Conservation (phyloP, 1,284 basidiomycete species). For the Malassezia japonica region DNA sequence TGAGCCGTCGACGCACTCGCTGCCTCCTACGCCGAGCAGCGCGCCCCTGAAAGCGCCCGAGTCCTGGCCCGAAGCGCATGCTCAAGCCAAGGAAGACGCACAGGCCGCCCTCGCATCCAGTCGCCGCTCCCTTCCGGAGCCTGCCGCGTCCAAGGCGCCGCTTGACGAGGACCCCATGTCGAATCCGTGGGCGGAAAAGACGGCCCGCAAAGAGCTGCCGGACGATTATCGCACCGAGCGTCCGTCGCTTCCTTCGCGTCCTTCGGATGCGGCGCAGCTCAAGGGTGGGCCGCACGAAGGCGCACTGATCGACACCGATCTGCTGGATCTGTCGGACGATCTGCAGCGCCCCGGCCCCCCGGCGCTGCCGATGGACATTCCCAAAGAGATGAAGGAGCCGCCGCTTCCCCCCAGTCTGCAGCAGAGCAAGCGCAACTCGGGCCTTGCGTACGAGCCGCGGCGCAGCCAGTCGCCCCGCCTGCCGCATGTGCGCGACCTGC, state of each 20-base stretch:
- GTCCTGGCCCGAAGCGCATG: no score
- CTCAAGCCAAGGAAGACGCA: no score
- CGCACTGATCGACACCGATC: not conserved
- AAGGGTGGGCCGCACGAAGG: not conserved
- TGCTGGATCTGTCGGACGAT: not conserved
- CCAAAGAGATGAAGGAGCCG: constrained; percentile 4
- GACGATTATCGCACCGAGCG: no score
- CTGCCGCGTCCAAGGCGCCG: no score
- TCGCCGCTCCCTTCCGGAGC: no score
- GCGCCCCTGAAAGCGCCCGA: no score
- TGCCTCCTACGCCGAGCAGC: no score
- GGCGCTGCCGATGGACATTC: constrained; percentile 14
- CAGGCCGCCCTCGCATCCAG: no score
- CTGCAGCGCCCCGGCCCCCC: not conserved
- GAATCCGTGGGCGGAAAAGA: not conserved
- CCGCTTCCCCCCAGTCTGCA: constrained; percentile 1
- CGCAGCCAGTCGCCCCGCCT: not conserved
- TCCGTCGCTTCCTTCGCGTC: no score
- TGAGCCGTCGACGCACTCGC: no score
- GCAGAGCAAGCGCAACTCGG: not conserved
- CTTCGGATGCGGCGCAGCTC: not conserved
- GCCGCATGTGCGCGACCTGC: constrained; percentile 1
- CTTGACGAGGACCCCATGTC: not conserved
- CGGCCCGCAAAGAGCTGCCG: no score
- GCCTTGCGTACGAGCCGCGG: not conserved